Evolutionary conservation across 495 filamentous ascomycete species (phyloP).

Genomic region (Aspergillus sparsus): DNA sequence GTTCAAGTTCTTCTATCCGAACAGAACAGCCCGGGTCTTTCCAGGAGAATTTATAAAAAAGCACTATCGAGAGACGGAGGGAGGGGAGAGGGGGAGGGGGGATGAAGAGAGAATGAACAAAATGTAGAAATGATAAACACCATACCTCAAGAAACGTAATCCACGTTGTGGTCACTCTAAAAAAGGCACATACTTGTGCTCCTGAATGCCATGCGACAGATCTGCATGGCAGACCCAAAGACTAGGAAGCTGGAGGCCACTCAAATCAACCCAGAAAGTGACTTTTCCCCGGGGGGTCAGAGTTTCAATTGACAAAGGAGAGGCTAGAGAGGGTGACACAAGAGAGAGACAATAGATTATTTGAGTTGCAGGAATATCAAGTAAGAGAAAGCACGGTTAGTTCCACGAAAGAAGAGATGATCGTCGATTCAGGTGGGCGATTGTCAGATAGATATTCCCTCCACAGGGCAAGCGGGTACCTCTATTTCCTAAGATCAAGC

Average conservation of each 20-base stretch:
- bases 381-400: constrained; percentile 6
- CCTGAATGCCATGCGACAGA: constrained; percentile 22
- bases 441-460: constrained; percentile 22
- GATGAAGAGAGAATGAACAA: background rate
- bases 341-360: constrained; percentile 1
- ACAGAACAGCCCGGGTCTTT: no score
- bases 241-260: constrained; percentile 13
- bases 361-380: background rate
- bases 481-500: constrained; percentile 18
- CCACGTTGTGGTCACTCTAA: background rate
- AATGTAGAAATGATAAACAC: background rate
- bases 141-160: constrained; percentile 8
- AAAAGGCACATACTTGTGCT: constrained; percentile 20
- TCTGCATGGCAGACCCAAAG: constrained; percentile 23
- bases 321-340: background rate
- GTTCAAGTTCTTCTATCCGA: background rate
- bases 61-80: background rate
- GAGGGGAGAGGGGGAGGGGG: background rate
- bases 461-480: constrained; percentile 22
- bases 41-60: background rate
- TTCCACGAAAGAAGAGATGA: constrained; percentile 22
- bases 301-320: background rate
- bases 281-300: background rate
- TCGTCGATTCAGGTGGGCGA: constrained; percentile 18
- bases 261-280: background rate